phyloP scores from a whole-genome alignment of 768 basidiomycete genomes.

The Russula brevipes region DNA sequence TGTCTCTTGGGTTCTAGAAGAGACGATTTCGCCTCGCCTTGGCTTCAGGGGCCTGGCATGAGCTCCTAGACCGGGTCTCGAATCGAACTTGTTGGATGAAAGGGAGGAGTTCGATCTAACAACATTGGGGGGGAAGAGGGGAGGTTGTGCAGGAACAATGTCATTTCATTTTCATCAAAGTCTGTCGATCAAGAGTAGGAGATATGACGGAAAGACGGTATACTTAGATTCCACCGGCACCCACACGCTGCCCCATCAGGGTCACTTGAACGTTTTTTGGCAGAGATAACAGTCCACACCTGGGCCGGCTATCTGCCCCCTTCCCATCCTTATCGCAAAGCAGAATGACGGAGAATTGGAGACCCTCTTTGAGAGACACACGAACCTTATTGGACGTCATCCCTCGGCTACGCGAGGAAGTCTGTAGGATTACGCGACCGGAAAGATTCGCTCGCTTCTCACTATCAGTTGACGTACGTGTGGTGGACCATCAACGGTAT shows the following conservation, averaged over 20 bases:
- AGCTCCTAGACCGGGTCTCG: not conserved
- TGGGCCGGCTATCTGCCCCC: not conserved
- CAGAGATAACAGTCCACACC: not conserved
- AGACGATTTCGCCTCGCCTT: not conserved
- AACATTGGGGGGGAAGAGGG: not conserved
- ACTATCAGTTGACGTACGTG: constrained; percentile 13
- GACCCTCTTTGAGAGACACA: constrained; percentile 1
- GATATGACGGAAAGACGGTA: not conserved
- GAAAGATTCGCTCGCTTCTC: not conserved
- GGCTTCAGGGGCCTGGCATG: not conserved
- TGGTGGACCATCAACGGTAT: not conserved
- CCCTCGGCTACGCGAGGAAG: not conserved
- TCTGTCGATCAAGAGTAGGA: not conserved
- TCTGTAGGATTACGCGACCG: constrained; percentile 10
- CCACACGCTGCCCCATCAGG: not conserved
- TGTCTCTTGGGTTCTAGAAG: not conserved
- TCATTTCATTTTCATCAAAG: not conserved
- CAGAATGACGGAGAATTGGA: constrained; percentile 7
- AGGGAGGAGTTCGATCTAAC: not conserved
- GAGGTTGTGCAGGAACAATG: not conserved
- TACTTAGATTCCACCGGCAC: constrained; percentile 4
- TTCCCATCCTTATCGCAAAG: constrained; percentile 21
- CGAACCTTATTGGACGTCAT: constrained; percentile 15
- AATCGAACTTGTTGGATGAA: not conserved
- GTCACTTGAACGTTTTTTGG: not conserved